Evolutionary conservation across 2,329 filamentous ascomycete genomes (phyloP).

Genomic region (Exserohilum rostratum): DNA sequence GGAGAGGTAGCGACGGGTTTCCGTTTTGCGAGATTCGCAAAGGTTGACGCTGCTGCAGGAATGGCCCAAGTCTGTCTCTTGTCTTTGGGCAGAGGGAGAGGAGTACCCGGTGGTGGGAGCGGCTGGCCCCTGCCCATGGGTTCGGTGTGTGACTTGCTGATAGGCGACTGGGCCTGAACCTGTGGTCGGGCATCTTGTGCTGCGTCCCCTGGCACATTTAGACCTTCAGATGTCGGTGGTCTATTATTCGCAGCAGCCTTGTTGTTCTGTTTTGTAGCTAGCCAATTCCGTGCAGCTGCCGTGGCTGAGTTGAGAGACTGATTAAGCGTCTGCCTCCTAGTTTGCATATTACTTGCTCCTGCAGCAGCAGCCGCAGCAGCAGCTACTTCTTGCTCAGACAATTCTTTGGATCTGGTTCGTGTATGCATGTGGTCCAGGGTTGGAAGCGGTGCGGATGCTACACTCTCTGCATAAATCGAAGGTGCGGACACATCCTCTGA

Average conservation of each 20-base stretch:
- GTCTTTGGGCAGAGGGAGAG: constrained; percentile 71
- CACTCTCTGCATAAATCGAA: constrained; percentile 34
- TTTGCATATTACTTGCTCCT: constrained; percentile 17
- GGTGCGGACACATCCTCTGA: constrained; percentile 25
- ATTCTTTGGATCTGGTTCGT: constrained; percentile 24
- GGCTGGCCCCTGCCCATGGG: constrained; percentile 85
- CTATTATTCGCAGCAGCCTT: constrained; percentile 20
- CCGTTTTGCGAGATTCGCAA: constrained; percentile 62
- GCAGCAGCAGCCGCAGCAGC: constrained; percentile 28
- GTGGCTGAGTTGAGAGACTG: constrained; percentile 56
- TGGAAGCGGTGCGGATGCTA: constrained; percentile 15
- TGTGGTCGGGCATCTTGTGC: constrained; percentile 9
- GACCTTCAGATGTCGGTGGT: constrained; percentile 18
- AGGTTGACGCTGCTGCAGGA: constrained; percentile 51
- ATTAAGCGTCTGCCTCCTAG: constrained; percentile 39
- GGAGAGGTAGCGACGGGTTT: constrained; percentile 58
- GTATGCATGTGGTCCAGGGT: constrained; percentile 14
- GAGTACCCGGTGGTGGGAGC: constrained; percentile 78
- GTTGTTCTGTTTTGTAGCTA: constrained; percentile 54
- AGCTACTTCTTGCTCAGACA: constrained; percentile 31
- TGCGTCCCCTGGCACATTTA: constrained; percentile 11
- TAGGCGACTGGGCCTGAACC: constrained; percentile 5
- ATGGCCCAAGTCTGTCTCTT: constrained; percentile 58
- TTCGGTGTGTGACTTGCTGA: constrained; percentile 55
- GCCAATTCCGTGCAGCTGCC: constrained; percentile 66